Percentiles rank a stretch among this genome's conserved stretches.
Conservation (phyloP, 2,329 filamentous ascomycete genomes). For the Tolypocladium capitatum region DNA sequence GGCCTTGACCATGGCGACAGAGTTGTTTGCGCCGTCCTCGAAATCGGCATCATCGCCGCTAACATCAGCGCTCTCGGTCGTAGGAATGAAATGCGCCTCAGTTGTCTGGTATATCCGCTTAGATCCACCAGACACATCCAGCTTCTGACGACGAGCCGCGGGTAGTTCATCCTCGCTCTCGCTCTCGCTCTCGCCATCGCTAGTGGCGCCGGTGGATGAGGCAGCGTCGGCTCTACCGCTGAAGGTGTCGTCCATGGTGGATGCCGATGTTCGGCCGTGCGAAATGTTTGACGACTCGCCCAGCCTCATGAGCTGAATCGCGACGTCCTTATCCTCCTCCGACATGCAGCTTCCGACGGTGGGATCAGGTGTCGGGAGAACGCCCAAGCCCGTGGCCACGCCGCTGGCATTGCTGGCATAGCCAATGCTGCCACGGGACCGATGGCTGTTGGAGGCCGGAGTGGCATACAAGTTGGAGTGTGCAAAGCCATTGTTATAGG, state of each 20-base stretch:
- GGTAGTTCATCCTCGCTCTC: constrained; percentile 50
- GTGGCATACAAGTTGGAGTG: constrained; percentile 49
- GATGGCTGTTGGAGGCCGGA: constrained; percentile 47
- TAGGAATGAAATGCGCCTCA: constrained; percentile 38
- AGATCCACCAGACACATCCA: constrained; percentile 28
- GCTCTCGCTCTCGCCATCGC: constrained; percentile 58
- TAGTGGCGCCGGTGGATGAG: constrained; percentile 75
- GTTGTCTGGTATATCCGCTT: constrained; percentile 37
- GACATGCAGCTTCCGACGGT: constrained; percentile 95
- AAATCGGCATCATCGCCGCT: constrained; percentile 22
- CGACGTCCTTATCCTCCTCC: constrained; percentile 86
- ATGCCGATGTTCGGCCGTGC: constrained; percentile 83
- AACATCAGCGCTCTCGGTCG: constrained; percentile 31
- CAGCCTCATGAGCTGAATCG: constrained; percentile 89
- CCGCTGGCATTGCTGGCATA: constrained; percentile 33
- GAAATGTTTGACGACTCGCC: constrained; percentile 90
- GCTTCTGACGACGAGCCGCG: constrained; percentile 44
- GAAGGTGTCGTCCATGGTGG: constrained; percentile 84
- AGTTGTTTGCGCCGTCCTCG: constrained; percentile 18
- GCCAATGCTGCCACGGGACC: constrained; percentile 50
- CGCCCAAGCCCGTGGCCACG: constrained; percentile 25
- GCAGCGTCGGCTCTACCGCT: constrained; percentile 77
- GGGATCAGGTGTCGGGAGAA: constrained; percentile 89
- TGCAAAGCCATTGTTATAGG: constrained; percentile 38
- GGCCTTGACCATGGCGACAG: constrained; percentile 25